A percentile compares a stretch with the other conserved stretches of the same genome.
These are phyloP conservation scores for Scutellaria galericulata DNA, from an alignment of 257 asterid species.

Conservation along the genomic window DNA sequence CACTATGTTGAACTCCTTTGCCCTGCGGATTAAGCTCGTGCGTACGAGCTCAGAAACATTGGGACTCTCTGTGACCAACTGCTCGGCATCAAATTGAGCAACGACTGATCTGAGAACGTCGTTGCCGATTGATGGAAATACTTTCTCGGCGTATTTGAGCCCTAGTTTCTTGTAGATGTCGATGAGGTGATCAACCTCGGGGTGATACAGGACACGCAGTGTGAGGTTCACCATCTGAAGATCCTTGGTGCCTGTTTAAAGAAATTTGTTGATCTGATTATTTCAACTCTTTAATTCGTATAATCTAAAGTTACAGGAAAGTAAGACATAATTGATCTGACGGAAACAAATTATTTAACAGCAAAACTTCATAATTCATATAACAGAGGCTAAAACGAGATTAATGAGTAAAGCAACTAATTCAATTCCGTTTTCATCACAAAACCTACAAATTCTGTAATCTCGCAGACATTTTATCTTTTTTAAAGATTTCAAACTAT, in stretches of 20 bases:
- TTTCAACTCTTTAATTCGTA: not conserved
- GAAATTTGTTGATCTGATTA: not conserved
- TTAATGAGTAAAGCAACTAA: too few species aligned
- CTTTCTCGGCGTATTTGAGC: constrained; percentile 87
- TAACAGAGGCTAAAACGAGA: too few species aligned
- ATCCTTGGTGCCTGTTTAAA: constrained; percentile 76
- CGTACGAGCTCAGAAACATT: constrained; percentile 90
- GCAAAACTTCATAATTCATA: too few species aligned
- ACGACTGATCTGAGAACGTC: constrained; percentile 91
- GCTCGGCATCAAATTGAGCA: constrained; percentile 96
- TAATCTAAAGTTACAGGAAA: not conserved
- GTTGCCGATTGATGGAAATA: constrained; percentile 90
- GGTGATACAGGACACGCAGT: constrained; percentile 88
- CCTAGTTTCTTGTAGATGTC: constrained; percentile 84
- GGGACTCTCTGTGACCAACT: constrained; percentile 88
- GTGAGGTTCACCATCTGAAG: constrained; percentile 96
- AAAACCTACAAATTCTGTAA: too few species aligned
- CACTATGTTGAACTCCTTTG: constrained; percentile 84
- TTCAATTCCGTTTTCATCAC: too few species aligned
- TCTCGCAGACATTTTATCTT: too few species aligned
- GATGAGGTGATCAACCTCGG: constrained; percentile 69
- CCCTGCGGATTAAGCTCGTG: constrained; percentile 79
- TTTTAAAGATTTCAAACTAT: too few species aligned
- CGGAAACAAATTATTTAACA: too few species aligned
- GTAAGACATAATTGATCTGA: not conserved